Conservation (phyloP, 2,329 filamentous ascomycete species). For the Anisogramma anomala region DNA sequence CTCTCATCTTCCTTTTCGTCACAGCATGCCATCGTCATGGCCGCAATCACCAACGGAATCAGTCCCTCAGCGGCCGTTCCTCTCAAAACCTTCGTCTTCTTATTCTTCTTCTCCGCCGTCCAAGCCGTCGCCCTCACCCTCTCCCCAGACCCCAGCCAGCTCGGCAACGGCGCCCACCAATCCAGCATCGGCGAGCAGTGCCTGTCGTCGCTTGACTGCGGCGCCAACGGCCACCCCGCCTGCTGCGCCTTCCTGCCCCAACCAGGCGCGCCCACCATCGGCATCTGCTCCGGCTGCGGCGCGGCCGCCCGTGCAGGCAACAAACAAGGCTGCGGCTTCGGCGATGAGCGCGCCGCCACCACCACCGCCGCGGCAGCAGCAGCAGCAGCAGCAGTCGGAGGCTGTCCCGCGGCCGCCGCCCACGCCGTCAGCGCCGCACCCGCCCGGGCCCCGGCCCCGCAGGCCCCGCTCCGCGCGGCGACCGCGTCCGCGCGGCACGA, state of each 20-base stretch:
- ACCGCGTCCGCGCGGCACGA: too few species aligned
- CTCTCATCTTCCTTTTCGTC: too few species aligned
- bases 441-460: too few species aligned
- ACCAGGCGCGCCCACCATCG: neutral
- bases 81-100: too few species aligned
- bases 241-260: neutral
- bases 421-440: too few species aligned
- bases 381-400: neutral
- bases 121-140: constrained; percentile 6
- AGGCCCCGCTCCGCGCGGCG: too few species aligned
- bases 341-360: neutral
- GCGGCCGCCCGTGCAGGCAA: neutral
- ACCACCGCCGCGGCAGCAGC: neutral
- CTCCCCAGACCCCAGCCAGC: neutral
- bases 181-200: neutral
- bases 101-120: constrained; percentile 5
- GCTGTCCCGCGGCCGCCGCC: too few species aligned
- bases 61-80: neutral
- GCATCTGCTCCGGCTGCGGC: constrained; percentile 1
- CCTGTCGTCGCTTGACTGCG: constrained; percentile 1
- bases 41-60: neutral
- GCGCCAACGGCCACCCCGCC: constrained; percentile 1
- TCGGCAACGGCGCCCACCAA: constrained; percentile 1
- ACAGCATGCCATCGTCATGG: neutral
- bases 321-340: constrained; percentile 2